A percentile compares a stretch with the other conserved stretches of the same genome.
Evolutionary conservation across 2,329 filamentous ascomycete genomes (phyloP).

Genomic region (Aureobasidium mangrovei): DNA sequence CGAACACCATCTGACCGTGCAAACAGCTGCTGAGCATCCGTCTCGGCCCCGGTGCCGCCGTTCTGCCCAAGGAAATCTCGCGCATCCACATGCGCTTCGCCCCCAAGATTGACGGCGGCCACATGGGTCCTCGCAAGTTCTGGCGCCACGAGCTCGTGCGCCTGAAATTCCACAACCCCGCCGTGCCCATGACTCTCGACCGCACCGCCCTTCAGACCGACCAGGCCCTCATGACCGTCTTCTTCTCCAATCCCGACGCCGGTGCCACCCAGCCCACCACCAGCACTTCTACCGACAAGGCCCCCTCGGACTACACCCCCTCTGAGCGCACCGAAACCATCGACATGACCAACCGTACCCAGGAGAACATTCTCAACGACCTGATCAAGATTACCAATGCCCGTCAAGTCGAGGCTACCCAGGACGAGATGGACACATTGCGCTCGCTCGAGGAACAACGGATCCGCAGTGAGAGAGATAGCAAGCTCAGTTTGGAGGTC

Average conservation of each 20-base stretch:
- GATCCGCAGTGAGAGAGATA: slow-evolving; percentile 46
- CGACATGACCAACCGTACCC: slow-evolving; percentile 53
- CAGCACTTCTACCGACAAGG: slow-evolving; percentile 23
- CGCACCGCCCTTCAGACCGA: slow-evolving; percentile 51
- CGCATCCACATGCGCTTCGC: slow-evolving; percentile 69
- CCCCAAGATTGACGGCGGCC: slow-evolving; percentile 51
- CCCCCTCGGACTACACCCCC: slow-evolving; percentile 25
- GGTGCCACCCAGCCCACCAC: slow-evolving; percentile 19
- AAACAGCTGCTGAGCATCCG: slow-evolving; percentile 63
- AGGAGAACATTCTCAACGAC: slow-evolving; percentile 53
- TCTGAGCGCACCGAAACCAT: slow-evolving; percentile 34
- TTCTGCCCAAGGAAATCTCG: slow-evolving; percentile 67
- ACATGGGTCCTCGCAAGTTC: slow-evolving; percentile 76
- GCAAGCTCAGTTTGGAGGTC: slow-evolving; percentile 44
- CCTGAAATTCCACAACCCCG: slow-evolving; percentile 90
- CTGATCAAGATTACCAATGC: slow-evolving; percentile 57
- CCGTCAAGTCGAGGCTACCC: slow-evolving; percentile 45
- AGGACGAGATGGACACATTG: slow-evolving; percentile 52
- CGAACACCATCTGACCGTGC: slow-evolving; percentile 23
- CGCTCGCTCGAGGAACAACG: slow-evolving; percentile 47
- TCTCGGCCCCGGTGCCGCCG: slow-evolving; percentile 72
- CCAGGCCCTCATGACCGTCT: slow-evolving; percentile 56
- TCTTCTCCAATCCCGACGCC: slow-evolving; percentile 38
- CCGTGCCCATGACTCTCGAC: slow-evolving; percentile 72
- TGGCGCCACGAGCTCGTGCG: slow-evolving; percentile 74